Base-by-base conservation (phyloP, 768 basidiomycete species). In the Strobilomyces dryophilus region DNA sequence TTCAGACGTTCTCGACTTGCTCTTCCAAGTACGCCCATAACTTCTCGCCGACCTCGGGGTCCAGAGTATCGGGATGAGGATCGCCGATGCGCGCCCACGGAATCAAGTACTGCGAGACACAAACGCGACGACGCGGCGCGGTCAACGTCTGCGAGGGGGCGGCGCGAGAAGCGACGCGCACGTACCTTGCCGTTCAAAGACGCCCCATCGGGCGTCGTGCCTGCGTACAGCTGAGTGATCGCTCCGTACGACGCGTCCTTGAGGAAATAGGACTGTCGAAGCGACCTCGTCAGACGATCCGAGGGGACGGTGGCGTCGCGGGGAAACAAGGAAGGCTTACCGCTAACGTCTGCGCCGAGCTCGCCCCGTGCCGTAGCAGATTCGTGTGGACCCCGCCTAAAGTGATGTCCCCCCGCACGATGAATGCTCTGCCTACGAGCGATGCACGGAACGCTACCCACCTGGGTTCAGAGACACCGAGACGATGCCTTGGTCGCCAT, bases 21-120 rank as follows among this genome's bases (percentile, higher is more conserved):
- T 78, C 76, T 41, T 80, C 78, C 48, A 77, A 54, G 68, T 73
- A 80, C 5, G 63, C 62, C 79, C 78, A 79, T 0, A 80, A 58
- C 18, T 72, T 65, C 45, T 58, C 63, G 0, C 70, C 71, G 9
- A 70, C 52, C 36, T 66, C 54, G 26, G 67, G 63, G 57, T 79
- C 74, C 45, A 67, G 61, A 1, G 70, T 66, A 5, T 66, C 66
- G 11, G 63, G 54, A 14, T 55, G 66, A 0, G 70, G 55, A 1
- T 21, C 42, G 2, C 76, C 78, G 1, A 73, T 24, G 20, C 75
- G 67, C 17, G 74, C 77, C 77, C 77, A 80, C 1, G 79, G 77
- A 43, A 76, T 63, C 31, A 80, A 69, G 53, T 73, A 80, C 75
- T 79, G 36, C 27, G 27, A 8, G 27, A 27, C 27, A 4, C 14